phyloP scores from a whole-genome alignment of 192 early-diverging fungal species.

The Entomortierella lignicola region DNA sequence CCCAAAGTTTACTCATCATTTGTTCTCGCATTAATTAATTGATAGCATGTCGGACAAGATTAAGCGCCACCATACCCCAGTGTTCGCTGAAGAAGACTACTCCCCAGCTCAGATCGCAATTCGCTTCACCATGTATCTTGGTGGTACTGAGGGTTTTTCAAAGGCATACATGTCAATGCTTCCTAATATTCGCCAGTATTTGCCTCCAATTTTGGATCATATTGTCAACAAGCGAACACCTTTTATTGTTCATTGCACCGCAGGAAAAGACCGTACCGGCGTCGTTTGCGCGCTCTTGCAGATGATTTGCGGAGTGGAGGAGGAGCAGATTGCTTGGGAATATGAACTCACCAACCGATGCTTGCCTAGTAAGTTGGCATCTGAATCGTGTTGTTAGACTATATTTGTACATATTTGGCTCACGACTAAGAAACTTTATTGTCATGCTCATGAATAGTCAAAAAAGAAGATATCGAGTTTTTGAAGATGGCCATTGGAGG shows the following conservation, averaged over 20 bases:
- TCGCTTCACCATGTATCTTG: constrained; percentile 67
- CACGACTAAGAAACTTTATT: not conserved
- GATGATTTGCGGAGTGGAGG: constrained; percentile 71
- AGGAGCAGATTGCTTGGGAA: constrained; percentile 74
- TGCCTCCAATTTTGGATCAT: constrained; percentile 59
- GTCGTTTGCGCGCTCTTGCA: constrained; percentile 69
- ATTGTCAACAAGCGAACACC: constrained; percentile 58
- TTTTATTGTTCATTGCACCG: constrained; percentile 77
- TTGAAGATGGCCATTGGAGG: constrained; percentile 40
- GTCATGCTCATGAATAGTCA: constrained; percentile 8
- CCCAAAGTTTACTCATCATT: too few species aligned
- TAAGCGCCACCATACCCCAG: constrained; percentile 57
- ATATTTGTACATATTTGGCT: too few species aligned
- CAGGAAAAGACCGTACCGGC: constrained; percentile 78
- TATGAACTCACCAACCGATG: constrained; percentile 65
- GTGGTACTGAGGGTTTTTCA: constrained; percentile 63
- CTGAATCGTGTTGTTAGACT: too few species aligned
- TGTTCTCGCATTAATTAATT: too few species aligned
- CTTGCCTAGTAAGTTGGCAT: constrained; percentile 43
- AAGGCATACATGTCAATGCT: constrained; percentile 62
- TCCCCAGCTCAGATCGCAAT: constrained; percentile 65
- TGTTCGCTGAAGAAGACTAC: constrained; percentile 66
- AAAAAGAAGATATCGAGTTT: constrained; percentile 48
- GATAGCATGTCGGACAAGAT: constrained; percentile 56
- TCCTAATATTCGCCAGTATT: constrained; percentile 54